These are phyloP conservation scores for Blastomyces emzantsi DNA, from an alignment of 2,329 filamentous ascomycete species.

Conservation along the genomic window DNA sequence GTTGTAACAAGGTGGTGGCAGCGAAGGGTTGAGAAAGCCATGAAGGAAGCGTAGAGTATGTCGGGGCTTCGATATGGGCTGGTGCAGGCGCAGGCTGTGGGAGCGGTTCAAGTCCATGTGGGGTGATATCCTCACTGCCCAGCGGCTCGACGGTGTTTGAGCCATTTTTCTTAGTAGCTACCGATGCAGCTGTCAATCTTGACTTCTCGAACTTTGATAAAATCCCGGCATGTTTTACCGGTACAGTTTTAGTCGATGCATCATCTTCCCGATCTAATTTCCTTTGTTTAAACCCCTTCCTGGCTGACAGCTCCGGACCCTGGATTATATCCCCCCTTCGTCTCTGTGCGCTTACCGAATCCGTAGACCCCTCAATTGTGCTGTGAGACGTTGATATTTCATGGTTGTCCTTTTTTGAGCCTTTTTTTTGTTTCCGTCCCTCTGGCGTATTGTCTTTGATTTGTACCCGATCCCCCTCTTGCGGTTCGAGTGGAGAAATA, in stretches of 20 bases:
- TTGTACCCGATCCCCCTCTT: slow-evolving; percentile 11
- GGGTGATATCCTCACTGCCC: slow-evolving; percentile 27
- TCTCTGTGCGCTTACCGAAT: slow-evolving; percentile 26
- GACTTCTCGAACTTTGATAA: slow-evolving; percentile 24
- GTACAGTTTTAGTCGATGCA: not conserved
- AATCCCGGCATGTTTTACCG: slow-evolving; percentile 20
- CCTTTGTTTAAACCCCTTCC: slow-evolving; percentile 10
- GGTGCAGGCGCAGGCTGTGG: slow-evolving; percentile 59
- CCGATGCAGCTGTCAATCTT: slow-evolving; percentile 12
- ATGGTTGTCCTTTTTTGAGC: not conserved
- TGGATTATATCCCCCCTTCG: not conserved
- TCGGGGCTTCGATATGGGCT: slow-evolving; percentile 50
- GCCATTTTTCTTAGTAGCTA: slow-evolving; percentile 10
- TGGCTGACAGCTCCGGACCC: slow-evolving; percentile 7
- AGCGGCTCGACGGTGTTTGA: slow-evolving; percentile 11
- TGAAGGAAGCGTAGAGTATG: slow-evolving; percentile 67
- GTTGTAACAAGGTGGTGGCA: slow-evolving; percentile 51
- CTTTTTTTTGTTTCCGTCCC: not conserved
- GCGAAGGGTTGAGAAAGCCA: slow-evolving; percentile 74
- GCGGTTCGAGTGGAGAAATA: slow-evolving; percentile 2
- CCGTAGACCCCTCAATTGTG: slow-evolving; percentile 15
- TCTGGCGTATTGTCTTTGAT: slow-evolving; percentile 16
- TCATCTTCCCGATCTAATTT: slow-evolving; percentile 26
- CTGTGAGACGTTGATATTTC: slow-evolving; percentile 12
- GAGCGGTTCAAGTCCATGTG: slow-evolving; percentile 68